Evolutionary conservation across 139 green algal genomes (phyloP), one percentile per base, ranked within the genome.

Genomic region (Coelastrella sp.): DNA sequence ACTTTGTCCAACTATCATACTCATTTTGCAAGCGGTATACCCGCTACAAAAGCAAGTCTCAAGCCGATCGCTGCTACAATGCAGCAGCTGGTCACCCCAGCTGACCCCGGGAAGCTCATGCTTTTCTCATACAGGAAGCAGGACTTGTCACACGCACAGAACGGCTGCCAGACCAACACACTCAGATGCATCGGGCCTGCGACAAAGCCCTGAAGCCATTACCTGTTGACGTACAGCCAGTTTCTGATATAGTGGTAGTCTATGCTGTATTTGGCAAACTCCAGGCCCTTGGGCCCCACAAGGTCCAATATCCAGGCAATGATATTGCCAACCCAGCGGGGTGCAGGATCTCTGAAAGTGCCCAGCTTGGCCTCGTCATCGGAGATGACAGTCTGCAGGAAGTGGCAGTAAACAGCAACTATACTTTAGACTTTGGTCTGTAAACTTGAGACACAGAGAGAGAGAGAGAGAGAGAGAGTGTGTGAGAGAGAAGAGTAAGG

Each of bases 211-310:
- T 71, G 61, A 0, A 71, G 8, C 68, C n/a, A 65, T 47, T 8
- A 88, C 83, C 83, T 80, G 66, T 88, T 66, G 3, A 99, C 96
- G 86, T 98, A 94, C 20, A 99, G 90, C 87, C 95, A 99, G 90
- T 99, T 99, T 57, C 98, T 94, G 61, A 99, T 97, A 92, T 96
- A 97, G 93, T 99, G 98, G 88, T 99, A 99, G 86, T 99, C 98
- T 5, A 99, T 94, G 57, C 89, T 96, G 93, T 99, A 99, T 91
- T 95, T 95, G 3, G 93, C 98, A 95, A 99, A 99, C 92, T 99
- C 98, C 14, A 99, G 89, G 2, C 98, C 98, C 88, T 98, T 98
- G 4, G 98, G 98, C 5, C 83, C 96, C 47, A 99, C 78, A 68
- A 91, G 75, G 17, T 92, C 94, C 17, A 99, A 91, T 20, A 99